phyloP scores from a whole-genome alignment of 352 stramenopile species.

The Phytophthora cactorum region DNA sequence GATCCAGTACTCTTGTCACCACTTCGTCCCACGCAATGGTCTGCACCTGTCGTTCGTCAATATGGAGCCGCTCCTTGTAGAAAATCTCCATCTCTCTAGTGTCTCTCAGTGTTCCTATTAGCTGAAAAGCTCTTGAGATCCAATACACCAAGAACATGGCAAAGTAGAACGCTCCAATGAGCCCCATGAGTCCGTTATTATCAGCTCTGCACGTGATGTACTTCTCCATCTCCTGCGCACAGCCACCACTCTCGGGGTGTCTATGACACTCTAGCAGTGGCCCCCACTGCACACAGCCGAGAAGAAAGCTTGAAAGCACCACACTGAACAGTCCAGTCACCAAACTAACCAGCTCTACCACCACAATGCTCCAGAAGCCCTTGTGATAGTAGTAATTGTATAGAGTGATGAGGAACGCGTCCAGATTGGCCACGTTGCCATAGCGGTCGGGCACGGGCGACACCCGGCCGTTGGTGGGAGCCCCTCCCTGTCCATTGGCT shows the following conservation, averaged over 20 bases:
- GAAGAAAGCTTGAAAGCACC: constrained; percentile 93
- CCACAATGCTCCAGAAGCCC: constrained; percentile 91
- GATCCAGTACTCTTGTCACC: constrained; percentile 84
- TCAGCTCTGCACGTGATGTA: constrained; percentile 74
- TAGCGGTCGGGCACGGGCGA: constrained; percentile 70
- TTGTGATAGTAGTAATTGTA: constrained; percentile 97
- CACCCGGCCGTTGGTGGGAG: constrained; percentile 11
- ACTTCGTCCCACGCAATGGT: constrained; percentile 91
- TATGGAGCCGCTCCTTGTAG: constrained; percentile 91
- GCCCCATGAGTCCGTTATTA: constrained; percentile 56
- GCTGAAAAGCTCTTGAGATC: constrained; percentile 81
- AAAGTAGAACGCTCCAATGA: constrained; percentile 92
- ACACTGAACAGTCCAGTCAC: constrained; percentile 96
- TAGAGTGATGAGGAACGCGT: constrained; percentile 92
- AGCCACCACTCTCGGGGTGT: constrained; percentile 78
- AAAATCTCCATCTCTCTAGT: constrained; percentile 92
- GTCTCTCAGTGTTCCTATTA: constrained; percentile 87
- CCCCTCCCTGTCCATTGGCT: constrained; percentile 9
- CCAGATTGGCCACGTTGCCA: constrained; percentile 84
- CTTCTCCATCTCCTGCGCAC: constrained; percentile 72
- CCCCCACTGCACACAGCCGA: constrained; percentile 96
- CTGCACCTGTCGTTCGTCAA: constrained; percentile 86
- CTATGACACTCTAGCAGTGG: constrained; percentile 84
- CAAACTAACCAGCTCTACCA: constrained; percentile 92
- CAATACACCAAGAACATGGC: constrained; percentile 95